Evolutionary conservation across 2,329 filamentous ascomycete species (phyloP), one percentile per base, ranked within the genome.

Genomic region (Aspergillus costaricaensis): DNA sequence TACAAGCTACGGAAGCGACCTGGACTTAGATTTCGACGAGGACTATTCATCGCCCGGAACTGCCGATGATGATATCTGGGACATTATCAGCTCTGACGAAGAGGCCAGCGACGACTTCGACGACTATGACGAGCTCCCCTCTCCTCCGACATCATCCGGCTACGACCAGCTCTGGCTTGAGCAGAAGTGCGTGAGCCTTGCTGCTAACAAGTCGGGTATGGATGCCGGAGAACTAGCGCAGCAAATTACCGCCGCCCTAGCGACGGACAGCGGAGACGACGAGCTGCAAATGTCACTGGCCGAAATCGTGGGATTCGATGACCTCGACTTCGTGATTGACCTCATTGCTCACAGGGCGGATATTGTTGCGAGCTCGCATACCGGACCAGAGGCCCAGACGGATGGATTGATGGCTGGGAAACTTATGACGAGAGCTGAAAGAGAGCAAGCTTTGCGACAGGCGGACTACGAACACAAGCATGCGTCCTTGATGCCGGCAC

Each of bases 261-360:
- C 83, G 7, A 91, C 91, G 4, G 84, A 87, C 66, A 85, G 81
- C 68, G 83, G 85, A 32, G 90, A 96, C 60, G 91, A 96, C 60
- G 92, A 96, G 75, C 80, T 98, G n/a, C 94, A 98, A 74, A 93
- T 92, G 72, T 87, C 89, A 43, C 83, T 99, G 38, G 92, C 91
- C 0, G 95, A 99, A 68, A 86, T 97, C 47, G 83, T 99, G 62
- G 95, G 96, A 0, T 98, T 94, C 70, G 92, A 95, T 68, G 92
- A 98, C 71, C 82, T 99, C 17, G 94, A 99, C 66, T 88, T 99
- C 69, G 89, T 98, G 56, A 93, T 93, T 63, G 91, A 97, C 64
- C 80, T 98, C n/a, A 89, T 98, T 55, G 84, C 87, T 2, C 88
- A 94, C 73, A 86, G 92, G 55, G 80, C 84, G 55, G 85, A 91